Evolutionary conservation across 352 stramenopile species (phyloP).

Genomic region (Pelagophyceae sp.): DNA sequence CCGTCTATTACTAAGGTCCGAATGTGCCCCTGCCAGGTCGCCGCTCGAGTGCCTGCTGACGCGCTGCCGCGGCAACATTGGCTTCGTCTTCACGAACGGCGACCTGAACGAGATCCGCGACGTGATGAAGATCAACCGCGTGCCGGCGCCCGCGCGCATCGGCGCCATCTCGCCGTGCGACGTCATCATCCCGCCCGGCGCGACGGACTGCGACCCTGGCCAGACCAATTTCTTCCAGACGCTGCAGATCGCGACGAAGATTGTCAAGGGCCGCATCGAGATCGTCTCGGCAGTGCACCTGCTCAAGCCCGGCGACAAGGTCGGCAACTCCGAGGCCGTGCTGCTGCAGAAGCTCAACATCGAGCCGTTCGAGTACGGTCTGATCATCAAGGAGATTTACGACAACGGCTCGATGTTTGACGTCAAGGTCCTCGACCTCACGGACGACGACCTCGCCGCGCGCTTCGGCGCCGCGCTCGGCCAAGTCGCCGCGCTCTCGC

Average conservation of each 20-base stretch:
- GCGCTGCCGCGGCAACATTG: constrained; percentile 98
- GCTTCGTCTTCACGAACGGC: constrained; percentile 98
- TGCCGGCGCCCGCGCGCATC: constrained; percentile 88
- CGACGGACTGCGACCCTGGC: constrained; percentile 95
- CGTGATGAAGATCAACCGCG: constrained; percentile 58
- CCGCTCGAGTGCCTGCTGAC: constrained; percentile 46
- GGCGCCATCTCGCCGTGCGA: constrained; percentile 85
- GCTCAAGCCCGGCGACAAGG: constrained; percentile 87
- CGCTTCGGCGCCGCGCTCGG: constrained; percentile 89
- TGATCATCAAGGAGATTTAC: constrained; percentile 91
- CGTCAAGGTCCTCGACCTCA: constrained; percentile 95
- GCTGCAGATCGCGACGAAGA: constrained; percentile 98
- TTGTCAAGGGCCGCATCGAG: constrained; percentile 99
- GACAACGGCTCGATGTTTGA: constrained; percentile 98
- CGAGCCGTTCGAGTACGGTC: constrained; percentile 97
- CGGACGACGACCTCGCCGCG: constrained; percentile 84
- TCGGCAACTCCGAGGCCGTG: constrained; percentile 93
- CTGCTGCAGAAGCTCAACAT: constrained; percentile 98
- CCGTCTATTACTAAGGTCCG: too few relatives aligned
- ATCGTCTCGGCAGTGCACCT: constrained; percentile 93
- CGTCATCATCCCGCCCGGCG: constrained; percentile 90
- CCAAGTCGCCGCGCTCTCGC: constrained; percentile 85
- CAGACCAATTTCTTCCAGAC: constrained; percentile 99
- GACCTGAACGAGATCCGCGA: constrained; percentile 82
- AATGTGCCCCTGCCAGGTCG: too few relatives aligned